Evolutionary conservation across 805 yeast species (phyloP).

Genomic region (Candida odintsovae): DNA sequence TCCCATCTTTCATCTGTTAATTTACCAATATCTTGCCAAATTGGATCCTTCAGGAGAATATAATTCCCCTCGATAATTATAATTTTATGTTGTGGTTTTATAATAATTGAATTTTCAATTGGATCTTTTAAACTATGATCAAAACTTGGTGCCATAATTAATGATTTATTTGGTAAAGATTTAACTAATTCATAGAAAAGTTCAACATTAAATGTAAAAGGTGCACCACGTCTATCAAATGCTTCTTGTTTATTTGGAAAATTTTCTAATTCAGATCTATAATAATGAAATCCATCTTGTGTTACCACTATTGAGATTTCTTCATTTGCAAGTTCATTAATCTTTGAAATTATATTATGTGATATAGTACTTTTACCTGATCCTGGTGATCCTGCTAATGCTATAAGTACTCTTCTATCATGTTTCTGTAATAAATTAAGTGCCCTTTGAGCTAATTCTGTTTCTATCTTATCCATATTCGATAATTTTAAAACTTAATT

Average conservation of each 20-base stretch:
- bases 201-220: conserved; percentile 68
- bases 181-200: conserved; percentile 9
- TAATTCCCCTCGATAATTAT: conserved; percentile 17
- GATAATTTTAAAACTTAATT: too few species aligned
- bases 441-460: conserved; percentile 1
- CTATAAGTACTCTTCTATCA: conserved; percentile 7
- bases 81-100: conserved; percentile 10
- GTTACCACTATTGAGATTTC: conserved; percentile 44
- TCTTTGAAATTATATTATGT: conserved; percentile 1
- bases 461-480: conserved; percentile 11
- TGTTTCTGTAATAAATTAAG: conserved; percentile 1
- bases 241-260: conserved; percentile 56
- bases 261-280: conserved; percentile 38
- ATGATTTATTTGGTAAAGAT: conserved; percentile 33
- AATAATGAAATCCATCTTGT: conserved; percentile 77
- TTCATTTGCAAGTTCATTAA: conserved; percentile 1
- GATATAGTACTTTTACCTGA: conserved; percentile 12
- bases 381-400: conserved; percentile 11
- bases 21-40: conserved; percentile 11
- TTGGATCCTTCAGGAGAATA: conserved; percentile 10
- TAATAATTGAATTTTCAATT: conserved; percentile 3
- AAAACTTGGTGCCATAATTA: conserved; percentile 12
- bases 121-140: conserved; percentile 17
- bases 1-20: conserved; percentile 12
- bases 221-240: conserved; percentile 69